phyloP scores from a whole-genome alignment of 306 rosid species.

The Trichosanthes truncata region DNA sequence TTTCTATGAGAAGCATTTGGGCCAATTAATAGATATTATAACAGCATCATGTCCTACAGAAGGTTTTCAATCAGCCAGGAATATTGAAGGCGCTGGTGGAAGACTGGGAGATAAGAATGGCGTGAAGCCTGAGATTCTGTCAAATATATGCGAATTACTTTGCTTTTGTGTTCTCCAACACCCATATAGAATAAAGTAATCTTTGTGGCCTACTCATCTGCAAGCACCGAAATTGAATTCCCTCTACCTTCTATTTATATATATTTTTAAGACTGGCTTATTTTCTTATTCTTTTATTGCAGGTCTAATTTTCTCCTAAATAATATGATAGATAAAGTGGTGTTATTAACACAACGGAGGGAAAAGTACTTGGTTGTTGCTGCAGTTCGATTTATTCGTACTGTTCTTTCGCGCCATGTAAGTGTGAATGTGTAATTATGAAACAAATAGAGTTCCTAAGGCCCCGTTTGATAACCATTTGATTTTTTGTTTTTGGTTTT shows the following conservation, averaged over 20 bases:
- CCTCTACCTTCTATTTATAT: neutral
- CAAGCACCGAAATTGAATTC: constrained; percentile 8
- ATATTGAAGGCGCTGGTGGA: constrained; percentile 27
- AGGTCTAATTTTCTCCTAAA: constrained; percentile 81
- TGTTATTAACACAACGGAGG: constrained; percentile 62
- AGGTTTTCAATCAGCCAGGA: constrained; percentile 31
- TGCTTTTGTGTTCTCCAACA: constrained; percentile 94
- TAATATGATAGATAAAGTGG: constrained; percentile 58
- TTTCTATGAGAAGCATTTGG: constrained; percentile 92
- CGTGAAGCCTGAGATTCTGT: constrained; percentile 82
- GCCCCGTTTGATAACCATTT: no score
- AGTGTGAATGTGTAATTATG: constrained; percentile 17
- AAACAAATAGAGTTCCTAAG: neutral
- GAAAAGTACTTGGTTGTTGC: constrained; percentile 84
- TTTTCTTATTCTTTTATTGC: constrained; percentile 19
- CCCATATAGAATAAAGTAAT: constrained; percentile 88
- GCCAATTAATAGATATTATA: constrained; percentile 69
- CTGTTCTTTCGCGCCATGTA: constrained; percentile 75
- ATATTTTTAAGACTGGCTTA: neutral
- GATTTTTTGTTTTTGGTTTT: no score
- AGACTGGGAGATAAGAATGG: constrained; percentile 31
- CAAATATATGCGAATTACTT: constrained; percentile 78
- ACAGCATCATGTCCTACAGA: constrained; percentile 65
- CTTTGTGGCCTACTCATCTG: constrained; percentile 20
- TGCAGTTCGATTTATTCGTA: constrained; percentile 83